Evolutionary conservation across 176 grass and related monocot species (phyloP).

Genomic region (Chrysopogon serrulatus): DNA sequence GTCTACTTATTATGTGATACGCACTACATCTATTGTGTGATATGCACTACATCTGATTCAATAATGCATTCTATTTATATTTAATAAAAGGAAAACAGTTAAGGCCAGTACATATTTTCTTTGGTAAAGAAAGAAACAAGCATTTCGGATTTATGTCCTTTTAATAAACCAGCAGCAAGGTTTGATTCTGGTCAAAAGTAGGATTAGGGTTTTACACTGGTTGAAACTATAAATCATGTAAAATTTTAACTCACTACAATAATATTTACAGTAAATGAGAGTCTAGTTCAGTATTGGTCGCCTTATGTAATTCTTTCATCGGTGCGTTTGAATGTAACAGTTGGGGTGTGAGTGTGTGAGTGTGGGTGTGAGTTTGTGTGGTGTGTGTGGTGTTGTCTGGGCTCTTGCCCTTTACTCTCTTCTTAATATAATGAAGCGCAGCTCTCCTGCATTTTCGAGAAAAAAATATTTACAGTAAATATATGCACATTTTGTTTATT

Average conservation of each 20-base stretch:
- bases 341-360: too few relatives aligned
- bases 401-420: too few relatives aligned
- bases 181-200: neutral
- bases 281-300: too few relatives aligned
- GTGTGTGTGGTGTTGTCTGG: too few relatives aligned
- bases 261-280: too few relatives aligned
- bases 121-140: neutral
- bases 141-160: neutral
- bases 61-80: neutral
- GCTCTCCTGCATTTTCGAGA: too few relatives aligned
- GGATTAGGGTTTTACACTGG: neutral
- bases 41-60: too few relatives aligned
- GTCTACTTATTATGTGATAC: neutral
- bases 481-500: neutral
- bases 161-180: neutral
- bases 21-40: neutral
- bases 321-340: too few relatives aligned
- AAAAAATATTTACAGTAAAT: too few relatives aligned
- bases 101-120: neutral
- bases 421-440: too few relatives aligned
- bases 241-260: neutral
- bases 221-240: neutral
- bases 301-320: too few relatives aligned
- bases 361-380: too few relatives aligned
- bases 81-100: neutral